These are phyloP conservation scores for Vickermania ingenoplastis DNA, from an alignment of 208 protist genomes.

Conservation along the genomic window DNA sequence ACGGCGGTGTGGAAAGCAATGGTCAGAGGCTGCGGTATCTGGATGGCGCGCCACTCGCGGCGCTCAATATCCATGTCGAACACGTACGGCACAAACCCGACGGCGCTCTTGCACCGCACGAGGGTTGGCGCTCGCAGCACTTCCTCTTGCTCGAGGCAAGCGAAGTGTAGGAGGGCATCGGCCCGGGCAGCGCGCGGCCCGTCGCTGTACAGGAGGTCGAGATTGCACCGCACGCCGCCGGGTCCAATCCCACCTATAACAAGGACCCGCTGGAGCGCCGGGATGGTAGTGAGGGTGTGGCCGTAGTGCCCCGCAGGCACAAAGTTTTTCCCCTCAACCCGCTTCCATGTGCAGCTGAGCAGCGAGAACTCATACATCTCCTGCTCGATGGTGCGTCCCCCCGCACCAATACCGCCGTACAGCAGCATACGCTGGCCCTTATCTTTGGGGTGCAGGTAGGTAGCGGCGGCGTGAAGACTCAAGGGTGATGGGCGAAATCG, in stretches of 20 bases:
- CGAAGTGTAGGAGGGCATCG: neutral
- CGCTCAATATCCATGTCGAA: conserved; percentile 74
- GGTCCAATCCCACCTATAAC: conserved; percentile 71
- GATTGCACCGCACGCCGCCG: conserved; percentile 16
- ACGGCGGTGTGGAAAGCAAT: conserved; percentile 70
- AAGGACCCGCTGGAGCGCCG: conserved; percentile 40
- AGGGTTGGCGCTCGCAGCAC: neutral
- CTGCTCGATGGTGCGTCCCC: conserved; percentile 26
- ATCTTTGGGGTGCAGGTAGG: conserved; percentile 45
- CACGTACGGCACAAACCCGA: conserved; percentile 68
- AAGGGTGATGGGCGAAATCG: conserved; percentile 64
- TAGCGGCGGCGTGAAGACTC: conserved; percentile 44
- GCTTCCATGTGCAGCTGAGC: conserved; percentile 60
- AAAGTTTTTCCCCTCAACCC: conserved; percentile 64
- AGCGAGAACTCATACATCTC: conserved; percentile 85
- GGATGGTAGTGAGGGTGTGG: conserved; percentile 54
- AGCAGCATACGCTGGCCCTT: conserved; percentile 67
- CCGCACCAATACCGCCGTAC: conserved; percentile 53
- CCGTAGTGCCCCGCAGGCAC: conserved; percentile 67
- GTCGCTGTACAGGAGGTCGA: neutral
- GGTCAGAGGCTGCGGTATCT: conserved; percentile 41
- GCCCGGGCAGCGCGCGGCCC: neutral
- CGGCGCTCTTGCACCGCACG: conserved; percentile 1
- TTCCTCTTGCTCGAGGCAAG: neutral
- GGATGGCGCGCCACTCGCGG: conserved; percentile 62